These are phyloP conservation scores for Neonectria magnoliae DNA, from an alignment of 2,329 filamentous ascomycete genomes.

Conservation along the genomic window DNA sequence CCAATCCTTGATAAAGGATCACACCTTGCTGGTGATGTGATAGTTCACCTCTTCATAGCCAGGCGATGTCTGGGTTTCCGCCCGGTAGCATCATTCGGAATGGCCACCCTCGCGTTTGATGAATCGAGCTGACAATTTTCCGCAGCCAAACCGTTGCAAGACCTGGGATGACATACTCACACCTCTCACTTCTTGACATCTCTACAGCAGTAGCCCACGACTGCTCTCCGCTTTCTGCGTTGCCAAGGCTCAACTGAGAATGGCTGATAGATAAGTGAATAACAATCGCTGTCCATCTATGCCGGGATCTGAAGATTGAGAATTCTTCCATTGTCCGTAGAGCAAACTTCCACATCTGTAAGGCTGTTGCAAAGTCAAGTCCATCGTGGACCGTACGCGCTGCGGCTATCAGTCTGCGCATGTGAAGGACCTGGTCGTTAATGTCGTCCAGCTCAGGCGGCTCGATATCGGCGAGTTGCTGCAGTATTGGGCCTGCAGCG, in stretches of 20 bases:
- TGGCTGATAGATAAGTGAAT: constrained; percentile 45
- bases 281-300: constrained; percentile 40
- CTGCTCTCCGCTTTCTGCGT: constrained; percentile 23
- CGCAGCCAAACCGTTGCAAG: constrained; percentile 45
- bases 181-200: constrained; percentile 39
- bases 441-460: constrained; percentile 43
- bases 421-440: constrained; percentile 46
- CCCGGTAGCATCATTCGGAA: constrained; percentile 47
- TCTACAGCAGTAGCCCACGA: constrained; percentile 41
- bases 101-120: constrained; percentile 41
- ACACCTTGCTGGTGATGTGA: too few species aligned
- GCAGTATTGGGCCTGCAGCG: constrained; percentile 24
- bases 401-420: constrained; percentile 41
- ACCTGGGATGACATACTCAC: constrained; percentile 46
- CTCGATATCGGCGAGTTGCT: constrained; percentile 25
- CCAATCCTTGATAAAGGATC: too few species aligned
- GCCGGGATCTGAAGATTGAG: constrained; percentile 33
- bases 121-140: constrained; percentile 39
- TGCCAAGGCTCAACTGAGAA: constrained; percentile 35
- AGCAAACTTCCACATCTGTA: constrained; percentile 34
- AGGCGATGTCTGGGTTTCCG: constrained; percentile 39
- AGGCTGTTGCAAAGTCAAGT: constrained; percentile 21
- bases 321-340: constrained; percentile 35
- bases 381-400: constrained; percentile 40
- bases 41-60: constrained; percentile 5